Evolutionary conservation across 2,329 filamentous ascomycete genomes (phyloP).

Genomic region (Aspergillus aculeatinus): DNA sequence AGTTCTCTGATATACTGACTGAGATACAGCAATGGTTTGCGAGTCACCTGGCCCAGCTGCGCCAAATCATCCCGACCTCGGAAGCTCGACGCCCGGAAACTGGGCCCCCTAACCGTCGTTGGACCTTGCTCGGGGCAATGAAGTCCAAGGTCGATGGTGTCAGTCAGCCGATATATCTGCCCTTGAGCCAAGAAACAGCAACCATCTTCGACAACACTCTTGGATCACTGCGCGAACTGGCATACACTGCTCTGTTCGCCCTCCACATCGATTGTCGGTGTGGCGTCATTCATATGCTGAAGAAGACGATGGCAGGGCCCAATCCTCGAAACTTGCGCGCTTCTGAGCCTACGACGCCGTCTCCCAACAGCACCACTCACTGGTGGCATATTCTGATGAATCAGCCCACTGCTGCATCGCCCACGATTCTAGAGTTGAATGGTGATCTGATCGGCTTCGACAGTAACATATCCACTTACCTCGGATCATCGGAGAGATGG

Average conservation of each 20-base stretch:
- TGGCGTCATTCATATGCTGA: constrained; percentile 77
- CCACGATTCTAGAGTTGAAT: constrained; percentile 79
- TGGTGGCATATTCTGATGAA: constrained; percentile 46
- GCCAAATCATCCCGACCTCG: constrained; percentile 76
- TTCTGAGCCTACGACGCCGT: constrained; percentile 47
- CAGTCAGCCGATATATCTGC: constrained; percentile 72
- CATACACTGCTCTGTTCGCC: constrained; percentile 74
- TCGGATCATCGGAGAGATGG: constrained; percentile 67
- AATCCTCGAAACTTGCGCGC: constrained; percentile 40
- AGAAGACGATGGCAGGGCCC: constrained; percentile 61
- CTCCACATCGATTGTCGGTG: constrained; percentile 86
- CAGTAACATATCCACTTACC: constrained; percentile 71
- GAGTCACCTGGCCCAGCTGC: constrained; percentile 74
- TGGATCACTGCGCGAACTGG: constrained; percentile 77
- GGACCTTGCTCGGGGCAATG: constrained; percentile 75
- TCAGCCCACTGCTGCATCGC: constrained; percentile 48
- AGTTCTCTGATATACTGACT: constrained; percentile 8
- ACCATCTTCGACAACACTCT: constrained; percentile 86
- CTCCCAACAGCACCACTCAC: constrained; percentile 72
- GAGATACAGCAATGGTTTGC: constrained; percentile 74
- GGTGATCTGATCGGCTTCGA: constrained; percentile 83
- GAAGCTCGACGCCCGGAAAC: constrained; percentile 47
- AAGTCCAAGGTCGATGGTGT: constrained; percentile 53
- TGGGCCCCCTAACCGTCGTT: constrained; percentile 64
- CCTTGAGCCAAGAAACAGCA: constrained; percentile 82